Conservation (phyloP, 495 filamentous ascomycete species). For the Massariosphaeria phaeospora region DNA sequence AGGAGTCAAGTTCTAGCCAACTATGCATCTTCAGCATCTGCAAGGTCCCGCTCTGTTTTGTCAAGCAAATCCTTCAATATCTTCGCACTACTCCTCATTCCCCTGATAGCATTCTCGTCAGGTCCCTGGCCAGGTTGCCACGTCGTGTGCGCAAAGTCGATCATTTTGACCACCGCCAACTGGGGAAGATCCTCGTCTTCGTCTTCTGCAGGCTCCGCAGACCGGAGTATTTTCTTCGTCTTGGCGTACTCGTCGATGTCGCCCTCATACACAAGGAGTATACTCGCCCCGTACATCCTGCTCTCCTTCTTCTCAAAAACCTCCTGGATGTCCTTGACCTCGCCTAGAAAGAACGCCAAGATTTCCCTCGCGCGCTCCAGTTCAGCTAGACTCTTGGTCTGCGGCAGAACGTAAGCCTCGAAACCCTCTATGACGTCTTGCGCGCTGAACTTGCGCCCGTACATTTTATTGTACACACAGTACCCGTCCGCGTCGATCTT, state of each 20-base stretch:
- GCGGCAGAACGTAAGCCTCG: conserved; percentile 63
- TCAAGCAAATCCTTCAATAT: conserved; percentile 60
- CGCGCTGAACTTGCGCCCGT: conserved; percentile 68
- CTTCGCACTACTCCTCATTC: conserved; percentile 66
- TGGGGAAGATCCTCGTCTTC: conserved; percentile 65
- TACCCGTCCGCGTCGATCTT: conserved; percentile 52
- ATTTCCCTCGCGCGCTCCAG: conserved; percentile 52
- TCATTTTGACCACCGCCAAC: conserved; percentile 78
- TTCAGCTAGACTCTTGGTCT: not conserved
- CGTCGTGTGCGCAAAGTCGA: conserved; percentile 91
- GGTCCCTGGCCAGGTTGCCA: conserved; percentile 83
- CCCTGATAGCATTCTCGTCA: conserved; percentile 77
- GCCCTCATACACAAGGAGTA: conserved; percentile 91
- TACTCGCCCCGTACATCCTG: conserved; percentile 87
- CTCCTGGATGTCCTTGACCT: conserved; percentile 59
- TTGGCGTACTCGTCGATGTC: conserved; percentile 54
- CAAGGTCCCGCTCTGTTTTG: conserved; percentile 24
- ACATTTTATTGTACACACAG: conserved; percentile 79
- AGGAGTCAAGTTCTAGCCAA: not conserved
- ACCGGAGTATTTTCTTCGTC: conserved; percentile 55
- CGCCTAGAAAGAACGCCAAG: conserved; percentile 58
- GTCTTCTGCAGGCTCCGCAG: conserved; percentile 49
- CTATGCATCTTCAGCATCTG: no score
- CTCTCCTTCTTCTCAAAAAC: conserved; percentile 72
- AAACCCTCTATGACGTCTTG: conserved; percentile 72